Percentiles rank a stretch among this genome's conserved stretches.
Evolutionary conservation across 2,329 filamentous ascomycete genomes (phyloP).

Genomic region (Pseudogymnoascus sp.): DNA sequence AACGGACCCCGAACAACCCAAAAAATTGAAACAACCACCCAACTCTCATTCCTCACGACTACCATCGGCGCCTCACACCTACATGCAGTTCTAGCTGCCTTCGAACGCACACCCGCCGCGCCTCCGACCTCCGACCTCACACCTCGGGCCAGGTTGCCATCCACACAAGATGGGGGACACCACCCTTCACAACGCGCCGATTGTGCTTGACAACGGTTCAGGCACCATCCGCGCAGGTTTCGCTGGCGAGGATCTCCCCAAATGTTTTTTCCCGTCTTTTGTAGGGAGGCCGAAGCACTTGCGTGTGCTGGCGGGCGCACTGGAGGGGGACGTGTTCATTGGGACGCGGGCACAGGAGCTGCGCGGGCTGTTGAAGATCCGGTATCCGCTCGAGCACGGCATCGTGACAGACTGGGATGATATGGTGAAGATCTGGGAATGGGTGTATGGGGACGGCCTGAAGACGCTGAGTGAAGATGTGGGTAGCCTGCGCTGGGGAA

Average conservation of each 20-base stretch:
- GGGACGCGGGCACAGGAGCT: slow-evolving; percentile 83
- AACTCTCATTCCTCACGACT: slow-evolving; percentile 1
- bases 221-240: slow-evolving; percentile 96
- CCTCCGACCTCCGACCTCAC: not conserved
- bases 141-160: not conserved
- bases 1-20: not conserved
- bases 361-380: slow-evolving; percentile 87
- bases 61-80: not conserved
- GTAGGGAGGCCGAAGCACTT: slow-evolving; percentile 94
- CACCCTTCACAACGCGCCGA: slow-evolving; percentile 88
- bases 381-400: slow-evolving; percentile 91
- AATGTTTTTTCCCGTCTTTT: slow-evolving; percentile 96
- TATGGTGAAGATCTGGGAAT: slow-evolving; percentile 99
- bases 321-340: slow-evolving; percentile 97
- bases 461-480: slow-evolving; percentile 98
- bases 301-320: slow-evolving; percentile 86
- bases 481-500: slow-evolving; percentile 24
- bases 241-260: slow-evolving; percentile 89
- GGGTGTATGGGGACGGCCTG: slow-evolving; percentile 90
- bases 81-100: not conserved
- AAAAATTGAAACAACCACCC: not conserved
- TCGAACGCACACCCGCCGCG: not conserved
- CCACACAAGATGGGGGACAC: slow-evolving; percentile 50
- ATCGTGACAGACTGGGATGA: slow-evolving; percentile 99
- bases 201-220: slow-evolving; percentile 98